Evolutionary conservation across 176 grass and related monocot genomes (phyloP).

Genomic region (Juncus inflexus): DNA sequence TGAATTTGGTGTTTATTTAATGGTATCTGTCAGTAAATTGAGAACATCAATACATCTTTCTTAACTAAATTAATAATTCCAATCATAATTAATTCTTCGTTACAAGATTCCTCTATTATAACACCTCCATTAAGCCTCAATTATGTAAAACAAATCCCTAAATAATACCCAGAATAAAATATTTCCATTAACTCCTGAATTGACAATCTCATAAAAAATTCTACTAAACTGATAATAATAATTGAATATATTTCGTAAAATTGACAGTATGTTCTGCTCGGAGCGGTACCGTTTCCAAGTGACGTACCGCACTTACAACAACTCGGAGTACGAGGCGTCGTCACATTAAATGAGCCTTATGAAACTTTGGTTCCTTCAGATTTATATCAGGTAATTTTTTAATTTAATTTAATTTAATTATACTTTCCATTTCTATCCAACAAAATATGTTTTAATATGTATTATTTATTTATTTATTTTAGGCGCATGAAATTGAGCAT

Average conservation of each 20-base stretch:
- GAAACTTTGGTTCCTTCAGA: conserved; percentile 81
- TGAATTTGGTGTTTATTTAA: too few species aligned
- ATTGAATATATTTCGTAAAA: conserved; percentile 11
- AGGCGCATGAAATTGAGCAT: conserved; percentile 79
- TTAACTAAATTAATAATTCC: too few species aligned
- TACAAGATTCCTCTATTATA: too few species aligned
- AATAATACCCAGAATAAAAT: too few species aligned
- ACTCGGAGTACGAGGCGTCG: conserved; percentile 78
- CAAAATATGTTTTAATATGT: not conserved
- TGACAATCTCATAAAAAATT: too few species aligned
- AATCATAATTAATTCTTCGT: too few species aligned
- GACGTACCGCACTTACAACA: conserved; percentile 69
- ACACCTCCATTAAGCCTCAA: too few species aligned
- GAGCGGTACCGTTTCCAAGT: conserved; percentile 91
- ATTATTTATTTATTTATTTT: conserved; percentile 19
- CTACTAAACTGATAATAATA: too few species aligned
- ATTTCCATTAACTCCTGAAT: too few species aligned
- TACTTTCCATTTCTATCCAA: not conserved
- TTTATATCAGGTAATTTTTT: conserved; percentile 64
- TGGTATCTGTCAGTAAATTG: too few species aligned
- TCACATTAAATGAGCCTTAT: conserved; percentile 88
- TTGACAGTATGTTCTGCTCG: conserved; percentile 67
- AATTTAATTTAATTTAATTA: not conserved
- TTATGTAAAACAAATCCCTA: too few species aligned
- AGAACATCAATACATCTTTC: too few species aligned